Evolutionary conservation across 495 filamentous ascomycete species (phyloP), one percentile per base, ranked within the genome.

Genomic region (Penicillium macrosclerotiorum): DNA sequence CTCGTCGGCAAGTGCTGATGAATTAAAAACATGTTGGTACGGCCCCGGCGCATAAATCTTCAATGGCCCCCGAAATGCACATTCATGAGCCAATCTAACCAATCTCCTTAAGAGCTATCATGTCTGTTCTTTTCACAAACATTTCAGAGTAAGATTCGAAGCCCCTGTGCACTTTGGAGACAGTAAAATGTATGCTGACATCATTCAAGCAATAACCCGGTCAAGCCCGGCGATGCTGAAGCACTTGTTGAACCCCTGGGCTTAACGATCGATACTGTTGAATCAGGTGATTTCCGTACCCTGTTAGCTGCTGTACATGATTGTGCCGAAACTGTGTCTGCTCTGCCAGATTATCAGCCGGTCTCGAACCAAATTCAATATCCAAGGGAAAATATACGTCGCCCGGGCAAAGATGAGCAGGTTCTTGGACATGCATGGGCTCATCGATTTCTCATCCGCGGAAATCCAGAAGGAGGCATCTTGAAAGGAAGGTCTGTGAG

Each of bases 401-500:
- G 64, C 26, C 57, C 56, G 31, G 41, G 35, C 7, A 24, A 44
- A 26, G 55, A 63, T 1, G 64, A 65, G 35, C 61, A 67, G 45
- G 59, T 54, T 2, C 42, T 63, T 5, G 64, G 64, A 8, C 52
- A 67, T 19, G 62, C 64, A 12, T 67, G 64, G 64, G 62, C 57
- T 2, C 54, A 65, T 42, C 48, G 47, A 20, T 65, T 65, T 36
- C 50, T 67, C 5, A 65, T 67, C 29, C 46, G 52, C 12, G 63
- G 63, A 31, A 67, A 55, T 27, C 30, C 55, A 0, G 34, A 54
- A 36, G 59, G 53, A 3, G 89, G 90, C 0, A 83, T 83, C 0
- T 62, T 95, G 16, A 87, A 88, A 1, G 91, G 91, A 1, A 89
- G 93, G 47, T 88, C 90, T 0, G 74, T 95, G 16, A 86, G 80